Percentiles rank a stretch among this genome's conserved stretches.
These are phyloP conservation scores for Rosa lucieae DNA, from an alignment of 306 rosid genomes.

Conservation along the genomic window DNA sequence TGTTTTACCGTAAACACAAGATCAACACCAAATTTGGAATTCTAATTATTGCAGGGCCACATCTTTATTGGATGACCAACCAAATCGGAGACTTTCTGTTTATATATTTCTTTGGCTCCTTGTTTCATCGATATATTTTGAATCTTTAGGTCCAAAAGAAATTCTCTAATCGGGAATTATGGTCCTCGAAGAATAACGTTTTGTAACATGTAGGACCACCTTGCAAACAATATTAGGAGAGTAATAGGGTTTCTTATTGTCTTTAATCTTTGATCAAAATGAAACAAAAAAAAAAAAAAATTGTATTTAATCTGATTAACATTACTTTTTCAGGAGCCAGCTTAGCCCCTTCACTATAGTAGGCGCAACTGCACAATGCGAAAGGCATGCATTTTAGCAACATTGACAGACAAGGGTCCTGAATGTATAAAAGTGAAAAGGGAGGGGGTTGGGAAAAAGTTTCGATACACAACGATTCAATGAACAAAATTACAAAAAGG, in stretches of 20 bases:
- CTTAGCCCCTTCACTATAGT: not conserved
- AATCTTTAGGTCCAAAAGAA: not conserved
- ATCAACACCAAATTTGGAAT: too few species aligned
- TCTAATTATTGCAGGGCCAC: too few species aligned
- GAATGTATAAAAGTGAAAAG: not conserved
- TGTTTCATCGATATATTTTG: not conserved
- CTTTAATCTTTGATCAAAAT: too few species aligned
- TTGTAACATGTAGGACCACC: slow-evolving; percentile 1
- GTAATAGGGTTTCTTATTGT: too few species aligned
- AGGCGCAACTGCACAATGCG: not conserved
- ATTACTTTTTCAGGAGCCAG: not conserved
- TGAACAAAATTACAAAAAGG: not conserved
- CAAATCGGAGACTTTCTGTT: not conserved
- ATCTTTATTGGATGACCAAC: not conserved
- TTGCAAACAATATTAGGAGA: not conserved
- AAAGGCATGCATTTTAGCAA: not conserved
- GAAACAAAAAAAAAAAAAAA: too few species aligned
- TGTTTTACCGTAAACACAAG: not conserved
- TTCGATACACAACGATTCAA: not conserved
- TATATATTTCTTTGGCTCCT: not conserved
- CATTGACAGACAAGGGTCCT: not conserved
- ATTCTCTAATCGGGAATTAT: not conserved
- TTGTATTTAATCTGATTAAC: too few species aligned
- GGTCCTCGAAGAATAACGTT: not conserved
- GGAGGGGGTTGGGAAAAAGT: not conserved